phyloP scores from a whole-genome alignment of 495 filamentous ascomycete species.

The Penicillium canariense region DNA sequence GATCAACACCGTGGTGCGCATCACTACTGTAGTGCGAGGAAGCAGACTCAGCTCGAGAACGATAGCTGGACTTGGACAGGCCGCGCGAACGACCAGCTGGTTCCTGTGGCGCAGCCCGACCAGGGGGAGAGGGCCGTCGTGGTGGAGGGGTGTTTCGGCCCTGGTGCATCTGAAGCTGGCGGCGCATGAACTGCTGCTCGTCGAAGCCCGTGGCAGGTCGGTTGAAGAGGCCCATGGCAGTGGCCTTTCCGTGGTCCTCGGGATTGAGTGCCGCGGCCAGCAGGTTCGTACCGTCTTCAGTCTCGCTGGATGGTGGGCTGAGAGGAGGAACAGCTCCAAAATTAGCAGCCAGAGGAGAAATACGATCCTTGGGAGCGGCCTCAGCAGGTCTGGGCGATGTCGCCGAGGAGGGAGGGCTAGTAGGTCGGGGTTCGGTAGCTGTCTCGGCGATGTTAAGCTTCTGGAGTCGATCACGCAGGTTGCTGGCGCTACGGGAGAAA shows the following conservation, averaged over 20 bases:
- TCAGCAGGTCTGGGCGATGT: conserved; percentile 32
- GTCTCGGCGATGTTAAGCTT: conserved; percentile 46
- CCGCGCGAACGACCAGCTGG: conserved; percentile 36
- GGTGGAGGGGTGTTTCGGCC: conserved; percentile 50
- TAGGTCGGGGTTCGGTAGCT: conserved; percentile 38
- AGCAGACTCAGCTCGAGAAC: conserved; percentile 45
- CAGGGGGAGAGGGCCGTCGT: conserved; percentile 35
- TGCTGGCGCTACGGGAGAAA: conserved; percentile 54
- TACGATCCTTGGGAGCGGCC: conserved; percentile 20
- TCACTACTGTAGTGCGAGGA: conserved; percentile 46
- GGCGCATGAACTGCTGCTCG: conserved; percentile 79
- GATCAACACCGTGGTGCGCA: conserved; percentile 27
- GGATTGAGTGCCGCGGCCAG: conserved; percentile 62
- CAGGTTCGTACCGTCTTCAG: conserved; percentile 56
- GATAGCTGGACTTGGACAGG: conserved; percentile 42
- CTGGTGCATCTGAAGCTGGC: conserved; percentile 75
- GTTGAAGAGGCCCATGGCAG: conserved; percentile 79
- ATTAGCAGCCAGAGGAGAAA: conserved; percentile 27
- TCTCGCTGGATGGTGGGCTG: conserved; percentile 72
- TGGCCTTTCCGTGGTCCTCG: conserved; percentile 80
- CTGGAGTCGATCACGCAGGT: conserved; percentile 56
- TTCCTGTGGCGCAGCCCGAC: conserved; percentile 32
- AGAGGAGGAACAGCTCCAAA: conserved; percentile 58
- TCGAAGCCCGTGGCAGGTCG: conserved; percentile 74
- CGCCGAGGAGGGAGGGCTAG: conserved; percentile 51